These are phyloP conservation scores for Termitomyces sp. DNA, from an alignment of 768 basidiomycete genomes.

Conservation along the genomic window DNA sequence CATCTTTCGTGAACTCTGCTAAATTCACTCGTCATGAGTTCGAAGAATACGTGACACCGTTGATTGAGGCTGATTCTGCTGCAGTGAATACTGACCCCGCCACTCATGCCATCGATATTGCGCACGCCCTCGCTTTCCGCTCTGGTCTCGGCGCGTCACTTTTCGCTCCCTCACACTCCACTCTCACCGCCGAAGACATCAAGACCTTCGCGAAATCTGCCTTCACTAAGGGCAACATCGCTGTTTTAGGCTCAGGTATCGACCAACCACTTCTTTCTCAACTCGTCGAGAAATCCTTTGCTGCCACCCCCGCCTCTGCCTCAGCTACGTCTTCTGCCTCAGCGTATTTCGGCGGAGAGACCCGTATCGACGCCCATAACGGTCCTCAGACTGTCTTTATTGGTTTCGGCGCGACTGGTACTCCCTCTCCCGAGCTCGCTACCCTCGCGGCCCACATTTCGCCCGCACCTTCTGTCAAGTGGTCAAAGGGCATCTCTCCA, in stretches of 20 bases:
- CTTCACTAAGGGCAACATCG: conserved; percentile 78
- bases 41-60: conserved; percentile 68
- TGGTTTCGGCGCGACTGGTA: conserved; percentile 76
- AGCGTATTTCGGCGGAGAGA: conserved; percentile 81
- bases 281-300: conserved; percentile 71
- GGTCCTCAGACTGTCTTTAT: conserved; percentile 80
- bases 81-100: conserved; percentile 59
- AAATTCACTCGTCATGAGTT: conserved; percentile 80
- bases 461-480: conserved; percentile 80
- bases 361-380: conserved; percentile 59
- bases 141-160: conserved; percentile 89
- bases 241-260: conserved; percentile 87
- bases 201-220: conserved; percentile 68
- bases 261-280: conserved; percentile 63
- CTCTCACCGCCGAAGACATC: conserved; percentile 65
- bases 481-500: conserved; percentile 73
- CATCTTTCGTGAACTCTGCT: conserved; percentile 79
- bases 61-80: conserved; percentile 67
- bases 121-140: conserved; percentile 92
- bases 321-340: conserved; percentile 30
- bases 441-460: conserved; percentile 81
- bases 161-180: conserved; percentile 70
- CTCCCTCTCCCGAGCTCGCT: conserved; percentile 67
- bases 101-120: conserved; percentile 77
- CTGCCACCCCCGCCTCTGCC: conserved; percentile 37